Conservation (phyloP, 805 yeast genomes). For the Zygosaccharomyces rouxii region DNA sequence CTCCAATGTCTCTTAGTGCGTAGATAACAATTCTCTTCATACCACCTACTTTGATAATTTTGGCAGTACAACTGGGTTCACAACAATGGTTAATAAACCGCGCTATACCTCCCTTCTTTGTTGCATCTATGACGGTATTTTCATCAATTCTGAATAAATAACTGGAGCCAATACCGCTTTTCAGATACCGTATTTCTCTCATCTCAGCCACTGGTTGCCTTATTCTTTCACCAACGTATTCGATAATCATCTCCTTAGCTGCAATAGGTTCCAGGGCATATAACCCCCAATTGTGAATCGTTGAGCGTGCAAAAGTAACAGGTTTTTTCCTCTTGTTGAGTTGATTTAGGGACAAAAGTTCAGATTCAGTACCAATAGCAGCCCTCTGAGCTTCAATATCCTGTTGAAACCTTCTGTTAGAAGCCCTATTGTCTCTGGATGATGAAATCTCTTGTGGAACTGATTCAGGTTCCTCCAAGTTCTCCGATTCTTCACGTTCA, state of each 20-base stretch:
- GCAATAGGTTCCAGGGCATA: conserved; percentile 94
- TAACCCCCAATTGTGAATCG: conserved; percentile 97
- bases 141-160: conserved; percentile 91
- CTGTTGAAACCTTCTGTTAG: conserved; percentile 82
- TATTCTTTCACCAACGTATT: conserved; percentile 92
- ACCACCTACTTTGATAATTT: conserved; percentile 92
- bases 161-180: conserved; percentile 93
- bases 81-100: conserved; percentile 96
- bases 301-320: conserved; percentile 93
- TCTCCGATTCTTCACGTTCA: conserved; percentile 20
- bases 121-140: conserved; percentile 93
- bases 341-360: conserved; percentile 76
- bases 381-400: conserved; percentile 79
- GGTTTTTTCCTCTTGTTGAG: conserved; percentile 87
- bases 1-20: conserved; percentile 80
- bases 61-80: conserved; percentile 95
- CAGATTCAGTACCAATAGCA: conserved; percentile 75
- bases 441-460: conserved; percentile 46
- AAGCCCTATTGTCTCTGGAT: conserved; percentile 81
- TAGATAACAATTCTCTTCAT: conserved; percentile 90
- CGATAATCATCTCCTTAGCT: conserved; percentile 96
- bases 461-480: conserved; percentile 17
- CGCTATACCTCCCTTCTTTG: conserved; percentile 95
- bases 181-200: conserved; percentile 77
- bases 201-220: conserved; percentile 92